Conservation (phyloP, 768 basidiomycete genomes). For the Kwoniella sp. region DNA sequence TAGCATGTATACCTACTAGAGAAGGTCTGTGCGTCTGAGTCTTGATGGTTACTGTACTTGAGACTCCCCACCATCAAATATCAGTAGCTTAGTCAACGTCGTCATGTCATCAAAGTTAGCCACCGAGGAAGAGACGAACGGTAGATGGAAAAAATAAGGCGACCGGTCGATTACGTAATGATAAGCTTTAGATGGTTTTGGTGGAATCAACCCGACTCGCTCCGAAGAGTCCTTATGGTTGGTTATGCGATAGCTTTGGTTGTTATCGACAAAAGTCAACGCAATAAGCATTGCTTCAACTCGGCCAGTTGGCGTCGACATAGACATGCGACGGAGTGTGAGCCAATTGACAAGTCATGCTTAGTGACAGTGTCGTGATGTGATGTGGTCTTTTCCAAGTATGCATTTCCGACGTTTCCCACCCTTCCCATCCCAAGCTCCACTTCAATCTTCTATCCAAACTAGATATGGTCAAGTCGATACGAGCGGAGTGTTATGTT, state of each 20-base stretch:
- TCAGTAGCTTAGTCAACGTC: too few relatives aligned
- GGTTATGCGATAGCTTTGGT: neutral
- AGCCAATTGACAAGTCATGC: too few relatives aligned
- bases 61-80: too few relatives aligned
- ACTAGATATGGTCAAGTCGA: neutral
- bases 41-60: too few relatives aligned
- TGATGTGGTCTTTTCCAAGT: slow-evolving; percentile 9
- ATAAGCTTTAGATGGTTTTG: neutral
- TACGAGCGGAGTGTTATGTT: neutral
- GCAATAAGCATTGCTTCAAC: too few relatives aligned
- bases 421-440: slow-evolving; percentile 1
- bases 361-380: neutral
- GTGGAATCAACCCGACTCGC: slow-evolving; percentile 18
- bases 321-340: too few relatives aligned
- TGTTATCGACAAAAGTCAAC: too few relatives aligned
- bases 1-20: neutral
- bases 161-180: slow-evolving; percentile 15
- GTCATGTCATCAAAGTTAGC: too few relatives aligned
- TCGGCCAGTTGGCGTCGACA: too few relatives aligned
- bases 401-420: slow-evolving; percentile 11
- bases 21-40: neutral
- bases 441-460: neutral
- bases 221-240: slow-evolving; percentile 8
- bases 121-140: too few relatives aligned
- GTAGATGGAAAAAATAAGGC: too few relatives aligned